Evolutionary conservation across 2,329 filamentous ascomycete species (phyloP).

Genomic region (Aspergillus texensis): DNA sequence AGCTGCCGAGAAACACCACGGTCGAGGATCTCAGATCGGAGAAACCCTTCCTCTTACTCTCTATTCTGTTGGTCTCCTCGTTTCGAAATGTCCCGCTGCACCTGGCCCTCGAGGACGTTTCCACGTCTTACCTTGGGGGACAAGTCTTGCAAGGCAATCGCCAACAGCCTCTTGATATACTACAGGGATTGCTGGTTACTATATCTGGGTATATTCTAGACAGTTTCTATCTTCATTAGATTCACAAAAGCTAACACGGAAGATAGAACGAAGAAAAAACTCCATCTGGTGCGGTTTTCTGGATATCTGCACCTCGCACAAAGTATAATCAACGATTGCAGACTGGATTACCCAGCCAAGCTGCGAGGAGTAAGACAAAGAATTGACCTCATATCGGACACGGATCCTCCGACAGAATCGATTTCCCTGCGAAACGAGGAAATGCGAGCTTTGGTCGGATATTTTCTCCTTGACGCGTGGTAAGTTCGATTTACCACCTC

Average conservation of each 20-base stretch:
- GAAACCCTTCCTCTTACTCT: constrained; percentile 6
- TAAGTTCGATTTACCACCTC: constrained; percentile 4
- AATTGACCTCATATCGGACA: neutral
- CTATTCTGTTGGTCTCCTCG: constrained; percentile 6
- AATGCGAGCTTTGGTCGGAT: constrained; percentile 3
- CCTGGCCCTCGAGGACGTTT: constrained; percentile 6
- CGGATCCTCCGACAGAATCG: constrained; percentile 5
- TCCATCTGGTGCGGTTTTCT: constrained; percentile 1
- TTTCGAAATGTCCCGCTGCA: constrained; percentile 5
- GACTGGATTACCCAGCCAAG: constrained; percentile 5
- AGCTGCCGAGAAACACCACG: constrained; percentile 1
- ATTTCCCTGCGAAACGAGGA: constrained; percentile 6
- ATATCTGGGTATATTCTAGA: neutral
- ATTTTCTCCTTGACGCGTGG: constrained; percentile 5
- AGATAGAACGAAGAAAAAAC: neutral
- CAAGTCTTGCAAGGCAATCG: constrained; percentile 7
- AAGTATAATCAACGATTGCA: constrained; percentile 6
- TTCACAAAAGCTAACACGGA: neutral
- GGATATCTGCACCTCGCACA: constrained; percentile 6
- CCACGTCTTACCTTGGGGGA: constrained; percentile 5
- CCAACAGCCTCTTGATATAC: constrained; percentile 4
- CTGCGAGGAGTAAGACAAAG: neutral
- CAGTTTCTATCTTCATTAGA: neutral
- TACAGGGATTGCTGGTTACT: constrained; percentile 4
- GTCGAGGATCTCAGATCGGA: constrained; percentile 5